Evolutionary conservation across 768 basidiomycete species (phyloP), one percentile per base, ranked within the genome.

Genomic region (Tulasnella sp.): DNA sequence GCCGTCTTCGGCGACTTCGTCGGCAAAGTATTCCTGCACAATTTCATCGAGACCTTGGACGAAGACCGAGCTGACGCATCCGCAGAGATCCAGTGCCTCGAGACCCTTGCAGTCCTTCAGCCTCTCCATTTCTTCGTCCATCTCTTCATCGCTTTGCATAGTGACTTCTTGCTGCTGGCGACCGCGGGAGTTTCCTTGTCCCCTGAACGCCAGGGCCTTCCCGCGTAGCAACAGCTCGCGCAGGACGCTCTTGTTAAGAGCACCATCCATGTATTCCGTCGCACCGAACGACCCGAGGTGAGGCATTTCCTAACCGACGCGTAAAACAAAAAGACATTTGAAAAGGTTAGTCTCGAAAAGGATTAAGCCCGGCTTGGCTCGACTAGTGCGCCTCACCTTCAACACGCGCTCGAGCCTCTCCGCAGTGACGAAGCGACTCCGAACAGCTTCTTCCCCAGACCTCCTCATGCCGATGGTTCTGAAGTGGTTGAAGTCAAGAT

Each of bases 231-330:
- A 91, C 24, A 99, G 86, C 83, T 98, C 97, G 77, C 92, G 93
- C 16, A 99, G 87, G 24, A 99, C 96, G 0, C 92, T 88, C 21
- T 94, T 87, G 18, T 92, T 94, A 58, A 99, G 88, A 0, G 97
- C 92, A 4, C 94, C 92, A 82, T 99, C 97, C 94, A 99, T 98
- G 84, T 98, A 99, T 85, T 99, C 97, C 2, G 97, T 98, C 7
- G 95, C 96, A n/a, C 97, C 97, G 81, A 99, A 95, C 12, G 91
- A 89, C 24, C 88, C 88, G 16, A 99, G 87, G 81, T 96, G 96
- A 0, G 95, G 94, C 86, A 92, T 91, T 89, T 97, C 95, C 95
- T 97, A 83, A 36, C 58, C 73, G 52, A 56, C 3, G 44, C 16
- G 16, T 44, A 8, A 42, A 74, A 52, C n/a, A n/a, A n/a, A n/a